Evolutionary conservation across 139 green algal genomes (phyloP).

Genomic region (Chlamydomonas sphaeroides): DNA sequence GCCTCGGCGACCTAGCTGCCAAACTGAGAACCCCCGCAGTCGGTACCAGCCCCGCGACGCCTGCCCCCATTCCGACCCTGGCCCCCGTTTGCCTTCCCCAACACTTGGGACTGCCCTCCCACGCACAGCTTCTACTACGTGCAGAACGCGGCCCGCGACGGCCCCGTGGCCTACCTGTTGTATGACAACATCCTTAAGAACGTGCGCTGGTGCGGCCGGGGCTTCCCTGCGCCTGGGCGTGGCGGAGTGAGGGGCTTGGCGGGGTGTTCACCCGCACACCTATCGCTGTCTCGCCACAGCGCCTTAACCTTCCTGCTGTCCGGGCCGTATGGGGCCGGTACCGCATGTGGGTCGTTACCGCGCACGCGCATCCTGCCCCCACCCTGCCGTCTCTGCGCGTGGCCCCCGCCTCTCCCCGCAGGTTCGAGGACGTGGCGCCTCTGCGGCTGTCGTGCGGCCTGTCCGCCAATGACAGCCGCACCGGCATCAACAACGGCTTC

Average conservation of each 20-base stretch:
- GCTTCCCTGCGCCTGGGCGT: too few relatives aligned
- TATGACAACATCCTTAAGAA: conserved; percentile 38
- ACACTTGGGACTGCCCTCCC: neutral
- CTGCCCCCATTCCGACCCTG: neutral
- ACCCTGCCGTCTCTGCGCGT: neutral
- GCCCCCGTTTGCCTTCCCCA: neutral
- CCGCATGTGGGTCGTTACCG: neutral
- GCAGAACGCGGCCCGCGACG: conserved; percentile 6
- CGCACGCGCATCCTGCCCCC: neutral
- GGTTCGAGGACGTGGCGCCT: conserved; percentile 12
- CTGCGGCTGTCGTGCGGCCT: conserved; percentile 8
- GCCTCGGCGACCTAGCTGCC: too few relatives aligned
- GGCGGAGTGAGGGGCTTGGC: too few relatives aligned
- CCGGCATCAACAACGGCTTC: neutral
- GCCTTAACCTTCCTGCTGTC: too few relatives aligned
- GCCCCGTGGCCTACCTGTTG: conserved; percentile 28
- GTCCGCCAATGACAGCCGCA: neutral
- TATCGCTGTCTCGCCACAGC: too few relatives aligned
- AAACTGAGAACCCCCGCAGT: too few relatives aligned
- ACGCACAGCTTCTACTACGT: conserved; percentile 32
- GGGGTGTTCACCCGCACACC: too few relatives aligned
- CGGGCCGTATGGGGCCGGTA: too few relatives aligned
- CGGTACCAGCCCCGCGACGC: too few relatives aligned
- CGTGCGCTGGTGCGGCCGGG: conserved; percentile 29
- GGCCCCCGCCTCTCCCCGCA: neutral